Evolutionary conservation across 352 stramenopile genomes (phyloP).

Genomic region (Globisporangium heterothallicum): DNA sequence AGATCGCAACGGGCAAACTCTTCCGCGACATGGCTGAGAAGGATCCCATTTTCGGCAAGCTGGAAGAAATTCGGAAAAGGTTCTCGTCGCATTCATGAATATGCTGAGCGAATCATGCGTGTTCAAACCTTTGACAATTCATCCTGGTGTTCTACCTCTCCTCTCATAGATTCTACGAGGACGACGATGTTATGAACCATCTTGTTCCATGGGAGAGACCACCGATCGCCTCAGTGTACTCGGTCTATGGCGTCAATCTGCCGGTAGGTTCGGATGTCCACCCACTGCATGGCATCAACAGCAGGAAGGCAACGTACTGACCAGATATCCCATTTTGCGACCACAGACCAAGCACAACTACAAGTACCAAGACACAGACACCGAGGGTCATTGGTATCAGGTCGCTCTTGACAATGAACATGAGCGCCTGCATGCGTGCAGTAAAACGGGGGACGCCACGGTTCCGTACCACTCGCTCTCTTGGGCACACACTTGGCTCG

Average conservation of each 20-base stretch:
- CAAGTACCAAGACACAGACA: constrained; percentile 54
- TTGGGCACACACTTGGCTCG: constrained; percentile 74
- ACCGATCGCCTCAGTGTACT: constrained; percentile 69
- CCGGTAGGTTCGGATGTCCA: constrained; percentile 25
- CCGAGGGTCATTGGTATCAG: constrained; percentile 55
- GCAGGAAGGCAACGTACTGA: too few relatives aligned
- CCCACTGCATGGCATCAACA: too few relatives aligned
- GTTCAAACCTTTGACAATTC: not conserved
- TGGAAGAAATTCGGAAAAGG: constrained; percentile 48
- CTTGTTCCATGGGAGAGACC: constrained; percentile 58
- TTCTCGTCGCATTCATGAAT: too few relatives aligned
- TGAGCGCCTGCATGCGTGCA: constrained; percentile 40
- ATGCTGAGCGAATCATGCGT: too few relatives aligned
- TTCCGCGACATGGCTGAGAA: constrained; percentile 62
- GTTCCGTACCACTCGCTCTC: constrained; percentile 78
- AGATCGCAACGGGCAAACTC: constrained; percentile 61
- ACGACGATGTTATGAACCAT: constrained; percentile 60
- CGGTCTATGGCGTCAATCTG: constrained; percentile 74
- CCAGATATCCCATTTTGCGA: too few relatives aligned
- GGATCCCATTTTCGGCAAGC: constrained; percentile 59
- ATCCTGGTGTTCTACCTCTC: too few relatives aligned
- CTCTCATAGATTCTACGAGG: constrained; percentile 67
- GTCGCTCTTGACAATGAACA: constrained; percentile 47
- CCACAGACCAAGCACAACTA: constrained; percentile 77
- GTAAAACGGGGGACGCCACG: constrained; percentile 70